Evolutionary conservation across 805 yeast genomes (phyloP), one percentile per base, ranked within the genome.

Genomic region (Hanseniaspora meyeri): DNA sequence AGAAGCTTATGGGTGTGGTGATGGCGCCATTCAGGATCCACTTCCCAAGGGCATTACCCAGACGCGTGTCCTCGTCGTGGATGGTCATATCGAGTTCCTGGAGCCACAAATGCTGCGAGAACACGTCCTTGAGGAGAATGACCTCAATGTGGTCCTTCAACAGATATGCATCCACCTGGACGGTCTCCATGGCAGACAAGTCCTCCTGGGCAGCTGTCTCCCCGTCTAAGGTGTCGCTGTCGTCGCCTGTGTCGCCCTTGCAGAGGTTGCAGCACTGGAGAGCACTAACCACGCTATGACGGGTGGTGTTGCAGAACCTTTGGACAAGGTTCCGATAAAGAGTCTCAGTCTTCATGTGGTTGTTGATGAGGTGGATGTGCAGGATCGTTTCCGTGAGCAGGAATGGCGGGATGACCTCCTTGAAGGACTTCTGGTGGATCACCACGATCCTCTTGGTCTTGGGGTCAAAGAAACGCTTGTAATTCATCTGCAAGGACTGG

Each of bases 281-380:
- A 1, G 63, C 60, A 37, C 60, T 57, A 8, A 54, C 54, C 27
- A 60, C 58, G 19, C 62, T 58, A 9, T 59, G 63, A 24, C 64
- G 58, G 3, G 68, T 63, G 27, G 64, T 59, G 51, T 68, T 69
- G 8, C 67, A 62, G 47, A 62, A 65, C 27, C 58, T 57, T 32
- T 61, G 58, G 11, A 54, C 55, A 17, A 69, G 37, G 12, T 58
- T 50, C 11, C 55, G 55, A 48, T 62, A 61, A 7, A 66, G 49
- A 14, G 54, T 53, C 24, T 59, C 59, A 31, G 49, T 57, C 7
- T 58, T 54, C 42, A 60, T 57, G 58, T 68, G 71, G 17, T 59
- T 57, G 58, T 69, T 68, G 58, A 68, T 59, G n/a, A 69, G 43
- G 57, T 69, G 72, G 3, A 65, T 62, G 12, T 63, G 60, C 60